Conservation (phyloP, 2,329 filamentous ascomycete genomes). For the Colletotrichum liriopes region DNA sequence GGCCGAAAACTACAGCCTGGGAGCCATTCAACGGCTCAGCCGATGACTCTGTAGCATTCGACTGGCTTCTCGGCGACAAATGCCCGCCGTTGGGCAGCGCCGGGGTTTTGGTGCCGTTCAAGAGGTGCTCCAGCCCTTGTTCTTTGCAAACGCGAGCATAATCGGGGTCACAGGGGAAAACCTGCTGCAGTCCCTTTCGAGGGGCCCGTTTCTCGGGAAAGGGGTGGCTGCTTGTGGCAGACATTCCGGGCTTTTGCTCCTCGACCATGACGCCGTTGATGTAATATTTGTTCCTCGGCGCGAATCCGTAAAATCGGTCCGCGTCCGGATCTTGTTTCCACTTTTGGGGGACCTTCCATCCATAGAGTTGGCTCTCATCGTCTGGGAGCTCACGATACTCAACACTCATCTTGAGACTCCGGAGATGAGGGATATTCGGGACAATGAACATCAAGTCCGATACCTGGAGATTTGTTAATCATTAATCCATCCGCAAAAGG, state of each 20-base stretch:
- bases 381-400: conserved; percentile 74
- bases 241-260: conserved; percentile 65
- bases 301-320: conserved; percentile 66
- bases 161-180: conserved; percentile 70
- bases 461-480: conserved; percentile 58
- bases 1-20: conserved; percentile 11
- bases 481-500: neutral
- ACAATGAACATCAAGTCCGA: conserved; percentile 75
- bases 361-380: conserved; percentile 61
- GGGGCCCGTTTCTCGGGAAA: conserved; percentile 71
- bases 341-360: conserved; percentile 63
- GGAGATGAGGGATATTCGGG: conserved; percentile 72
- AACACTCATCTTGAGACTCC: conserved; percentile 68
- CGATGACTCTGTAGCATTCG: conserved; percentile 36
- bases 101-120: conserved; percentile 62
- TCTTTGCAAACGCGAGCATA: conserved; percentile 69
- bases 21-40: conserved; percentile 29
- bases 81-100: conserved; percentile 63
- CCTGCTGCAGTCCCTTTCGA: conserved; percentile 67
- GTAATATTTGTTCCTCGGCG: conserved; percentile 72
- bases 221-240: conserved; percentile 66
- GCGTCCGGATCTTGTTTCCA: conserved; percentile 74
- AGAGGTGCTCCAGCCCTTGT: conserved; percentile 70
- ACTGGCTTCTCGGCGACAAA: conserved; percentile 61
- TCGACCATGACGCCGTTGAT: conserved; percentile 68